phyloP scores from a whole-genome alignment of 2,329 filamentous ascomycete genomes.

The Talaromyces sp. region DNA sequence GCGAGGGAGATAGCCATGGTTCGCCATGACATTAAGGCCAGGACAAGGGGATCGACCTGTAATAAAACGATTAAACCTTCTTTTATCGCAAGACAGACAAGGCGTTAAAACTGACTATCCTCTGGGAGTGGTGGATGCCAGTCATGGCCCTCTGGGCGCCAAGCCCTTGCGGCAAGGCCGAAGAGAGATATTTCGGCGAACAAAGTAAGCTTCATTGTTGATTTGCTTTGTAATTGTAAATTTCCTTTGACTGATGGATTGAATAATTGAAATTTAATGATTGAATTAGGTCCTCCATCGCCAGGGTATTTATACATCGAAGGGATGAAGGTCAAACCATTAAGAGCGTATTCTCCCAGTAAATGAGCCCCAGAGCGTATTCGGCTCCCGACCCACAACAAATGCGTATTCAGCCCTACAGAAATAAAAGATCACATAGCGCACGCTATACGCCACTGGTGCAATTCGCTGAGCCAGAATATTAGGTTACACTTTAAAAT shows the following conservation, averaged over 20 bases:
- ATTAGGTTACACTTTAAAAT: neutral
- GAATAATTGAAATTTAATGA: neutral
- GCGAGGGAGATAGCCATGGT: slow-evolving; percentile 24
- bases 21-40: slow-evolving; percentile 28
- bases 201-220: slow-evolving; percentile 1
- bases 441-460: neutral
- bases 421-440: neutral
- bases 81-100: neutral
- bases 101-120: slow-evolving; percentile 1
- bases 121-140: slow-evolving; percentile 6
- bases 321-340: neutral
- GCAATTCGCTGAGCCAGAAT: no score
- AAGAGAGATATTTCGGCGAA: neutral
- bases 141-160: slow-evolving; percentile 1
- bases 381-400: neutral
- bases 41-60: slow-evolving; percentile 22
- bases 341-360: neutral
- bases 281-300: neutral
- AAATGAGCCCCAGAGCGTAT: neutral
- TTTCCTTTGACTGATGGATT: neutral
- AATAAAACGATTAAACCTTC: neutral
- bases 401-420: neutral
- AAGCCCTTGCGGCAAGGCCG: neutral
- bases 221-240: neutral
- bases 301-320: neutral